Evolutionary conservation across 176 grass and related monocot species (phyloP), one percentile per base, ranked within the genome.

Genomic region (Tuctoria greenei): DNA sequence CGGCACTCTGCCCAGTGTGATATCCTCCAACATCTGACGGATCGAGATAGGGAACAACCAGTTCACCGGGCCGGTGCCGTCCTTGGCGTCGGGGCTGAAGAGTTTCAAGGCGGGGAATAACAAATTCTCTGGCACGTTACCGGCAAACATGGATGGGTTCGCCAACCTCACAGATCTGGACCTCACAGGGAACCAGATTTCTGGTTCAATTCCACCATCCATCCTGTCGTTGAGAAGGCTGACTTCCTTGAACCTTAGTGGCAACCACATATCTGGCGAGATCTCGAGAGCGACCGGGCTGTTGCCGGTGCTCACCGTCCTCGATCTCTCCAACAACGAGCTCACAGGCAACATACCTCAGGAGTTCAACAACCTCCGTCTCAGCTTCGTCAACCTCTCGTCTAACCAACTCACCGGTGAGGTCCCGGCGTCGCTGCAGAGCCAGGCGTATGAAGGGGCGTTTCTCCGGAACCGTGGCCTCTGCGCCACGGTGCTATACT

Each of bases 281-380:
- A 83, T 96, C 20, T 89, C 93, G 7, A 5, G 76, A 0, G 76
- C 26, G 8, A 78, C 92, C 41, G 90, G 84, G 31, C 84, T 0
- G 16, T 61, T 96, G 49, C 25, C 20, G 0, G 79, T 12, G 46
- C 71, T 96, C 24, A 90, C 10, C 24, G 41, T 43, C 2, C 75
- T 96, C 15, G 93, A 96, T 37, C 86, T 96, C 43, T 96, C 93
- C 16, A 26, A 20, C 46, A 96, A 96, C 71, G 0, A 69, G 26
- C 81, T 92, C 26, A 31, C 79, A 0, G 89, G 89, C 1, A 3
- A 58, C 36, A 96, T 96, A 41, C 93, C 93, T 0, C 8, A 14
- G 28, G 67, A 90, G 5, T 67, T 96, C 23, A 77, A 12, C 31
- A 55, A 86, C 17, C 56, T 96, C 1, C 82, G 58, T 17, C 68